A percentile compares a stretch with the other conserved stretches of the same genome.
These are phyloP conservation scores for Curvularia verruculosa DNA, from an alignment of 2,329 filamentous ascomycete species.

Conservation along the genomic window DNA sequence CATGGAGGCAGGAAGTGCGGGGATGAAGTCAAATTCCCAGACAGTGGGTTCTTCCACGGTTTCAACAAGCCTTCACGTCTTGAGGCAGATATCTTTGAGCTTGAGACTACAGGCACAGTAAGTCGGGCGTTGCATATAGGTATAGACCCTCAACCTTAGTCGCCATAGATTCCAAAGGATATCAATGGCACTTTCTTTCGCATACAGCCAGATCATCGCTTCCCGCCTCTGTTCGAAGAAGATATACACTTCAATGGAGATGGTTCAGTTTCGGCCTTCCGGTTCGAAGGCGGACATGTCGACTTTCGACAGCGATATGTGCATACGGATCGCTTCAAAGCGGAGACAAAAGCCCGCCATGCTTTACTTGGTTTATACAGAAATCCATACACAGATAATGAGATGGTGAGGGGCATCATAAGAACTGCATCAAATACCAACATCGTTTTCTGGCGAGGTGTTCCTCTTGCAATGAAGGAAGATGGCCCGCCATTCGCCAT, in stretches of 20 bases:
- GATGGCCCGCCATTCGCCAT: constrained; percentile 49
- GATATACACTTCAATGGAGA: constrained; percentile 60
- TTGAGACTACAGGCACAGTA: constrained; percentile 48
- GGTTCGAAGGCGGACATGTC: constrained; percentile 51
- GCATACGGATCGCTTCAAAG: constrained; percentile 51
- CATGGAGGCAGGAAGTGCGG: constrained; percentile 29
- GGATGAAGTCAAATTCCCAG: constrained; percentile 43
- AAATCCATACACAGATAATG: constrained; percentile 64
- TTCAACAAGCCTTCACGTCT: constrained; percentile 51
- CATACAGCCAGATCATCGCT: constrained; percentile 55
- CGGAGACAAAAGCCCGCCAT: constrained; percentile 47
- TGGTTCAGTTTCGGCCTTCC: constrained; percentile 52
- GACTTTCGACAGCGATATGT: constrained; percentile 54
- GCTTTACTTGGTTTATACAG: constrained; percentile 62
- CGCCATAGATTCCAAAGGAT: constrained; percentile 46
- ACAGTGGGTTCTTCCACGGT: constrained; percentile 46
- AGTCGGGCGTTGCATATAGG: background rate
- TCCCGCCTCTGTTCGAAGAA: constrained; percentile 61
- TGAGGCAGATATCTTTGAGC: constrained; percentile 50
- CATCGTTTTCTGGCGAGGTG: constrained; percentile 63
- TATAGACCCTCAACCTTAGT: background rate
- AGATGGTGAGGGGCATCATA: constrained; percentile 61
- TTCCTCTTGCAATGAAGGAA: constrained; percentile 62
- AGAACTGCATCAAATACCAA: constrained; percentile 66
- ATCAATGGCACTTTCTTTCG: constrained; percentile 56